Conservation (phyloP, 1,139 yeast genomes). For the Diutina catenulata region DNA sequence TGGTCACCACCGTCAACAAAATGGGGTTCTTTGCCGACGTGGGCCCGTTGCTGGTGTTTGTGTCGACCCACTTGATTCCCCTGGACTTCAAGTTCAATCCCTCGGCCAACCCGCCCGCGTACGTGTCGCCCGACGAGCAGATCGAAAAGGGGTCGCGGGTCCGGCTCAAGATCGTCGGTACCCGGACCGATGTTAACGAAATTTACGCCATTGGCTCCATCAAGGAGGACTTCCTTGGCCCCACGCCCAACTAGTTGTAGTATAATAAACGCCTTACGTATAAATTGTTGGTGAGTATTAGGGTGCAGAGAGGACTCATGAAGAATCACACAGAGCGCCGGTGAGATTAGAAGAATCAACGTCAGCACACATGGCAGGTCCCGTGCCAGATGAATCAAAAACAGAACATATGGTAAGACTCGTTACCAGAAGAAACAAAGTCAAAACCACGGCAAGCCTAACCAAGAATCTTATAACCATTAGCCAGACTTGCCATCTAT, state of each 20-base stretch:
- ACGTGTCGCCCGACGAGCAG: conserved; percentile 88
- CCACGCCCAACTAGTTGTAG: conserved; percentile 2
- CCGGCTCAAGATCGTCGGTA: conserved; percentile 91
- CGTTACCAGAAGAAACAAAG: too few relatives aligned
- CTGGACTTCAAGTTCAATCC: conserved; percentile 91
- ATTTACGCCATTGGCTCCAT: conserved; percentile 96
- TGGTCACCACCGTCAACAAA: conserved; percentile 87
- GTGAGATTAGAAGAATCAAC: too few relatives aligned
- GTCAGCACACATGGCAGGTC: too few relatives aligned
- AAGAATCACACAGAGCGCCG: too few relatives aligned
- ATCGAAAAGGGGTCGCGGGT: conserved; percentile 91
- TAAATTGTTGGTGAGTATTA: background rate
- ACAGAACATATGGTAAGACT: too few relatives aligned
- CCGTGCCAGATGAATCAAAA: too few relatives aligned
- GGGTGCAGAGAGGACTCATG: too few relatives aligned
- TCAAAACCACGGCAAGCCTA: too few relatives aligned
- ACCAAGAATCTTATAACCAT: too few relatives aligned
- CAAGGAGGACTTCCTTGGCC: conserved; percentile 89
- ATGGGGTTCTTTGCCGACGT: conserved; percentile 98
- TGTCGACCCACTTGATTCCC: conserved; percentile 89
- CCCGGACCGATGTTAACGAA: conserved; percentile 94
- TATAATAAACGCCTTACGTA: background rate
- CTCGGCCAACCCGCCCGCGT: conserved; percentile 97
- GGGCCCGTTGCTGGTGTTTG: conserved; percentile 92
- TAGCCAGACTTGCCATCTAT: too few relatives aligned